Conservation (phyloP, 23 red algal species). For the Gracilaria caudata region DNA sequence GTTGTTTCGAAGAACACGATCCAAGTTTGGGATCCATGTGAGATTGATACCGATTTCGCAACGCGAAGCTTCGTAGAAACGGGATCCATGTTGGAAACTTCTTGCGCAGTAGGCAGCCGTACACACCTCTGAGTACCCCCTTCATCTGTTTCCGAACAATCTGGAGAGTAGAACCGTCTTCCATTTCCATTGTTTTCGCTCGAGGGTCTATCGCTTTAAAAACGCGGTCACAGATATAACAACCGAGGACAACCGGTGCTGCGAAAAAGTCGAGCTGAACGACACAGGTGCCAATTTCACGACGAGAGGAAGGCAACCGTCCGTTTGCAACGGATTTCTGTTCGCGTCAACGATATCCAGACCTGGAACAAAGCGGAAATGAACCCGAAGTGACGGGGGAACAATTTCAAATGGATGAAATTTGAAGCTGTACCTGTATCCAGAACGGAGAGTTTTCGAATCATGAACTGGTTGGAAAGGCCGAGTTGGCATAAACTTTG, state of each 20-base stretch:
- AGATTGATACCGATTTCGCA: not conserved
- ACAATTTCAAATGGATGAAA: not conserved
- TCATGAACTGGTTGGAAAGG: slow-evolving; percentile 6
- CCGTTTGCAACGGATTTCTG: not conserved
- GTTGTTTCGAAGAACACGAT: not conserved
- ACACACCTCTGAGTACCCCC: not conserved
- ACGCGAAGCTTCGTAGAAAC: not conserved
- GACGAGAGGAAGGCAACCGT: not conserved
- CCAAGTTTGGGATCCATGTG: not conserved
- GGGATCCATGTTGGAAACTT: not conserved
- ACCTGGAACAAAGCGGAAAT: not conserved
- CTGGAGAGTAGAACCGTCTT: not conserved
- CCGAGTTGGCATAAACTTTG: slow-evolving; percentile 38
- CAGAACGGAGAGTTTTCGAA: not conserved
- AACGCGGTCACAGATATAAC: slow-evolving; percentile 6
- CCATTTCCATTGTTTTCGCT: not conserved
- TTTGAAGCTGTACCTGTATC: not conserved
- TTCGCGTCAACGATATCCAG: not conserved
- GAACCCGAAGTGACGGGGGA: not conserved
- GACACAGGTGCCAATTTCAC: not conserved
- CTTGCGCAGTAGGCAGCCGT: not conserved
- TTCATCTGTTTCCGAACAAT: slow-evolving; percentile 1
- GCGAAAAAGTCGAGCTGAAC: not conserved
- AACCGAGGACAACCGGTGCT: slow-evolving; percentile 4
- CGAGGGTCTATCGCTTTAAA: not conserved